Conservation (phyloP, 495 filamentous ascomycete genomes). For the Pseudoneurospora amorphoporcata region DNA sequence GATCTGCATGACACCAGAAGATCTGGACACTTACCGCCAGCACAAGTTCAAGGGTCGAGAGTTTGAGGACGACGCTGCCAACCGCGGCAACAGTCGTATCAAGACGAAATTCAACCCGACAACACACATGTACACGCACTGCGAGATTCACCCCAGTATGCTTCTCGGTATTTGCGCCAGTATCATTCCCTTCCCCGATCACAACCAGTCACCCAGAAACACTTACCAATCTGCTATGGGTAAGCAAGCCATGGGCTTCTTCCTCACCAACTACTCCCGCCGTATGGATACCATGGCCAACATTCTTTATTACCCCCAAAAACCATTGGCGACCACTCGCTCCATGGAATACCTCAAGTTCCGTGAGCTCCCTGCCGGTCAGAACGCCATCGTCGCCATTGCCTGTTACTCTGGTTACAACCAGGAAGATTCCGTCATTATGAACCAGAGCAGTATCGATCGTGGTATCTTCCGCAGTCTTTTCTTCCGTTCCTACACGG, state of each 20-base stretch:
- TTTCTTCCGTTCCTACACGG: conserved; percentile 94
- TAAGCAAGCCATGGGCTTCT: conserved; percentile 99
- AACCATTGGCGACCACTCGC: conserved; percentile 87
- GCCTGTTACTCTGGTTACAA: conserved; percentile 98
- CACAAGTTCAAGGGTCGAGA: conserved; percentile 35
- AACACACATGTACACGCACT: conserved; percentile 89
- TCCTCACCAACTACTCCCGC: conserved; percentile 87
- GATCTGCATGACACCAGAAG: conserved; percentile 98
- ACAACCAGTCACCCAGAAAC: conserved; percentile 97
- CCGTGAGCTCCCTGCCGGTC: conserved; percentile 89
- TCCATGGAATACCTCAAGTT: conserved; percentile 99
- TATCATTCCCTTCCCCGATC: conserved; percentile 99
- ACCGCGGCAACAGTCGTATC: conserved; percentile 61
- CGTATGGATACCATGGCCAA: conserved; percentile 99
- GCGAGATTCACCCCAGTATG: conserved; percentile 99
- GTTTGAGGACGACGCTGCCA: conserved; percentile 34
- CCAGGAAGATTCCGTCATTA: conserved; percentile 99
- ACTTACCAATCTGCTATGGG: conserved; percentile 99
- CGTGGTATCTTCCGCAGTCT: conserved; percentile 93
- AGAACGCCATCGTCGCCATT: conserved; percentile 98
- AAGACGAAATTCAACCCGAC: conserved; percentile 72
- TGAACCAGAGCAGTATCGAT: conserved; percentile 99
- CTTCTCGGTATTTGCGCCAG: conserved; percentile 94
- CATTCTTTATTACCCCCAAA: conserved; percentile 97
- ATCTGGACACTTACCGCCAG: conserved; percentile 60